phyloP scores from a whole-genome alignment of 768 basidiomycete genomes.

The Rhizopogon sp. region DNA sequence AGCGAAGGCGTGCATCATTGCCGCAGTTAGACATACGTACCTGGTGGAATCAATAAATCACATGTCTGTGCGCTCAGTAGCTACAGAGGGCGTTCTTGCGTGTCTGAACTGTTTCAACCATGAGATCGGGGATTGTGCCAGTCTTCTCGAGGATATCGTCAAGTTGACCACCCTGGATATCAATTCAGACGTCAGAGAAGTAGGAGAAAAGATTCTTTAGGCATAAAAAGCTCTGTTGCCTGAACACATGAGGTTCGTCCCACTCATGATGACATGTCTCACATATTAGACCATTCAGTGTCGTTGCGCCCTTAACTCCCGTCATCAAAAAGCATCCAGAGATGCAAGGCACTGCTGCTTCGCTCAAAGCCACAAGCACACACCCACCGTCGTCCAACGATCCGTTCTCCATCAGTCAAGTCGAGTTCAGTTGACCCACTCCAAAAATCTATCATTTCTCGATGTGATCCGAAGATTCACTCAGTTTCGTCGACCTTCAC shows the following conservation, averaged over 20 bases:
- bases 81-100: constrained; percentile 57
- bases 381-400: no score
- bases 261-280: constrained; percentile 34
- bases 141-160: constrained; percentile 68
- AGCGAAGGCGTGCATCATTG: constrained; percentile 43
- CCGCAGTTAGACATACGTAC: constrained; percentile 56
- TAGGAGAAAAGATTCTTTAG: no score
- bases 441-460: no score
- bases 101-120: constrained; percentile 76
- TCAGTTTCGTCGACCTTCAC: no score
- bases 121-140: constrained; percentile 42
- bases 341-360: constrained; percentile 21
- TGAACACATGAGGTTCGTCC: no score
- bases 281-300: constrained; percentile 39
- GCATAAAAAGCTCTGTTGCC: no score
- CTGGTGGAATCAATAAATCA: constrained; percentile 55
- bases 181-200: constrained; percentile 32
- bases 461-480: no score
- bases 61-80: constrained; percentile 60
- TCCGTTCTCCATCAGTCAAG: no score
- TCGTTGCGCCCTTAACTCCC: constrained; percentile 60
- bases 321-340: constrained; percentile 73
- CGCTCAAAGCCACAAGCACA: no score
- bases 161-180: constrained; percentile 63
- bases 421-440: no score